A percentile compares a stretch with the other conserved stretches of the same genome.
These are phyloP conservation scores for Inonotus hispidus DNA, from an alignment of 1,284 basidiomycete species.

Conservation along the genomic window DNA sequence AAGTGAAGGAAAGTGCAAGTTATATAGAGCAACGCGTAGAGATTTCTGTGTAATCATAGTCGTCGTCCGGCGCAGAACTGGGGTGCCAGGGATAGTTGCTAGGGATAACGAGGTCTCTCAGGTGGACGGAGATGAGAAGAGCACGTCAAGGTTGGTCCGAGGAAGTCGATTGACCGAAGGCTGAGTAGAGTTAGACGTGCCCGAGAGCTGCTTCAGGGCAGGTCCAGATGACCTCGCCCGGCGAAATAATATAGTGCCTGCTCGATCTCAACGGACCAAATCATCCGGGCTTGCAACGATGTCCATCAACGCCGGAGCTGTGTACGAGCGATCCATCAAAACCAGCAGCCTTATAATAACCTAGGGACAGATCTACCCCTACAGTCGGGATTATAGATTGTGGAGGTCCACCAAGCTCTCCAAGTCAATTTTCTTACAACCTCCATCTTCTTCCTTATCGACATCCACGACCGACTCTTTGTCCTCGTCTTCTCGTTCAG, in stretches of 20 bases:
- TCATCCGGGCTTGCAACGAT: background rate
- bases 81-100: too few species aligned
- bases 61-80: too few species aligned
- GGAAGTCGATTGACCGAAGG: background rate
- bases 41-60: too few species aligned
- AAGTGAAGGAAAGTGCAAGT: too few species aligned
- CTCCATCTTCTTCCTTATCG: background rate
- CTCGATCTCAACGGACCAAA: background rate
- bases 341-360: background rate
- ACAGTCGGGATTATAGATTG: background rate
- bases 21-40: too few species aligned
- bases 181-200: background rate
- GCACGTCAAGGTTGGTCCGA: background rate
- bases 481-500: background rate
- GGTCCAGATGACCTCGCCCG: background rate
- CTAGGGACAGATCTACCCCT: background rate
- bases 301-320: conserved; percentile 2
- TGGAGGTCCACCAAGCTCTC: background rate
- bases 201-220: background rate
- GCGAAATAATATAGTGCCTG: too few species aligned
- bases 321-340: background rate
- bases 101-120: background rate
- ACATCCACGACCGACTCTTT: background rate
- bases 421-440: background rate
- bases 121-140: background rate